Percentiles rank a stretch among this genome's conserved stretches.
These are phyloP conservation scores for Solanum sparsipilum DNA, from an alignment of 257 asterid species.

Conservation along the genomic window DNA sequence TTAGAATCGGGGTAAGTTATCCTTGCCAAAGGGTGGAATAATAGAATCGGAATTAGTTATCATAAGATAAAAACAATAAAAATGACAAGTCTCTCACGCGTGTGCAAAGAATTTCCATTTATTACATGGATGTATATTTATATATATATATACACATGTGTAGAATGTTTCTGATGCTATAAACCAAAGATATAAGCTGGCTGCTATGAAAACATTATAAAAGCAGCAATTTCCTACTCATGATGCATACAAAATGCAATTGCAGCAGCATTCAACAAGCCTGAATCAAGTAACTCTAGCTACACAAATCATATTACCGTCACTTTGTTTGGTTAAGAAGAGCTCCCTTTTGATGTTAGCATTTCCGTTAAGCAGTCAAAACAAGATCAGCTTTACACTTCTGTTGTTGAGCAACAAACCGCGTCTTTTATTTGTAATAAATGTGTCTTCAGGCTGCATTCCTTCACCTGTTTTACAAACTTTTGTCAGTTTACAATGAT, in stretches of 20 bases:
- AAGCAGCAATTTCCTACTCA: conserved; percentile 13
- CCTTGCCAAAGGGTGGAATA: not conserved
- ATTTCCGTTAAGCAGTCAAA: conserved; percentile 15
- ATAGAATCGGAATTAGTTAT: not conserved
- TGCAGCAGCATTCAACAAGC: conserved; percentile 4
- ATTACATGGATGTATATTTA: not conserved
- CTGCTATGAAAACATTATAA: not conserved
- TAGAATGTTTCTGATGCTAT: not conserved
- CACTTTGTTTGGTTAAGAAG: not conserved
- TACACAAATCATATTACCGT: conserved; percentile 6
- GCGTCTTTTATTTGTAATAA: conserved; percentile 32
- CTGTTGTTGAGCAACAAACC: conserved; percentile 16
- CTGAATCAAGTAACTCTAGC: conserved; percentile 6
- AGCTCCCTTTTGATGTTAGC: conserved; percentile 25
- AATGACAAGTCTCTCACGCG: not conserved
- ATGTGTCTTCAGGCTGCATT: conserved; percentile 55
- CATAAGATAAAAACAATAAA: not conserved
- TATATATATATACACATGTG: not conserved
- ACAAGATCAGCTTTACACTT: conserved; percentile 18
- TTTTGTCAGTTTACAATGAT: not conserved
- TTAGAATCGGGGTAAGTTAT: not conserved
- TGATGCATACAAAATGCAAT: conserved; percentile 12
- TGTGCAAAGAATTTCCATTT: not conserved
- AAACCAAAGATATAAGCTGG: not conserved
- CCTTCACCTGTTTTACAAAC: conserved; percentile 34